Conservation (phyloP, 768 basidiomycete species). For the Lentinus brumalis region DNA sequence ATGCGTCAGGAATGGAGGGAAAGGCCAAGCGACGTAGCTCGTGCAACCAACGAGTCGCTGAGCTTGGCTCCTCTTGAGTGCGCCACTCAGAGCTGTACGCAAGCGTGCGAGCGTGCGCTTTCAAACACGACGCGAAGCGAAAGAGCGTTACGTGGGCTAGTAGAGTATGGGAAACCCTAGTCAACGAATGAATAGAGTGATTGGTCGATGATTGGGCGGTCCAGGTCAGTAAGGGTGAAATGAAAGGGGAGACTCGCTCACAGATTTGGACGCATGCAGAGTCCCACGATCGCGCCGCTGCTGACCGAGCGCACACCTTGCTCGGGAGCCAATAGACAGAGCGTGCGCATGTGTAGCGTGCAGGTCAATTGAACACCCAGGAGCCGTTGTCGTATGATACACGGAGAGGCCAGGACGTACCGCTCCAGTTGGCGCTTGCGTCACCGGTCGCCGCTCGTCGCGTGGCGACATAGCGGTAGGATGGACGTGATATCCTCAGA, state of each 20-base stretch:
- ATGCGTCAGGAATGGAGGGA: background rate
- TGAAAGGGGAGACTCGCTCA: slow-evolving; percentile 9
- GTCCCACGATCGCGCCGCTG: slow-evolving; percentile 14
- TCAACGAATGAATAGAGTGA: background rate
- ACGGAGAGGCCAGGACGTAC: background rate
- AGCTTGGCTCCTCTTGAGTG: background rate
- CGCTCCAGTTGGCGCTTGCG: background rate
- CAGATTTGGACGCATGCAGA: background rate
- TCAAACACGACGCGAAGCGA: background rate
- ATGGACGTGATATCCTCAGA: background rate
- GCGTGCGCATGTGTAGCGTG: background rate
- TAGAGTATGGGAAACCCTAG: slow-evolving; percentile 5
- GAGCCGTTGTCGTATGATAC: background rate
- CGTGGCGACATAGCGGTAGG: background rate
- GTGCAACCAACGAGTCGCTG: background rate
- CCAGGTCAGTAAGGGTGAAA: background rate
- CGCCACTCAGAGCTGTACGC: slow-evolving; percentile 2
- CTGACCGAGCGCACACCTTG: slow-evolving; percentile 14
- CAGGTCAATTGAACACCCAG: no score
- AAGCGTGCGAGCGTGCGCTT: slow-evolving; percentile 9
- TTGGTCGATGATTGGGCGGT: slow-evolving; percentile 3
- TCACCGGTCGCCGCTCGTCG: background rate
- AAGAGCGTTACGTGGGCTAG: slow-evolving; percentile 7
- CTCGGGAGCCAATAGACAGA: background rate
- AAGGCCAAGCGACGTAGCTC: background rate